Base-by-base conservation (phyloP, 768 basidiomycete species). In the Candolleomyces aberdarensis region DNA sequence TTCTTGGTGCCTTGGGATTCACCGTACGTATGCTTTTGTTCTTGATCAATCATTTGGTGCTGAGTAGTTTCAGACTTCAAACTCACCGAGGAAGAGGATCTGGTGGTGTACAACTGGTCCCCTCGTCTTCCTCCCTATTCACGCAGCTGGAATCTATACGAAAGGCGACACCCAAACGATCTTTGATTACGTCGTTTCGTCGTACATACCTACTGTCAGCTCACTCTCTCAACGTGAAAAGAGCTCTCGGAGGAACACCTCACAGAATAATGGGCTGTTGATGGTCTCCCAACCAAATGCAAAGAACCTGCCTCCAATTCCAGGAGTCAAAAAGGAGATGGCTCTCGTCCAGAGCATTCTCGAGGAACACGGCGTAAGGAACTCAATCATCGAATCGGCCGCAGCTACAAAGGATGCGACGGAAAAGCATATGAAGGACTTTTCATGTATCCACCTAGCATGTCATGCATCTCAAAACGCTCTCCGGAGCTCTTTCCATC, bases 391-490 rank as follows among this genome's bases (percentile, higher is more conserved):
- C 6, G 41, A 53, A 29, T 36, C 51, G 17, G 22, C 6, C 19
- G 52, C 19, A 17, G 51, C 26, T 8, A 54, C 36, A 36, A 41
- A 14, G n/a, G 39, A 50, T 5, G 63, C 32, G 29, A 29, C 52
- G 6, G 29, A 47, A 13, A 19, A 55, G 8, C 48, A 51, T 8
- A 65, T 73, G 62, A 57, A 65, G 29, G 43, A 49, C 9, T 59
- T 14, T 46, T 57, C 53, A 13, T 67, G 64, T 60, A 46, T 69
- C 14, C 77, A 80, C 59, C 59, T 78, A 8, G 72, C 77, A 1
- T 76, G 75, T 49, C 74, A 74, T 7, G 73, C 65, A 3, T 61
- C 60, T 15, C 69, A 76, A 32, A 67, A 81, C 53, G 8, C 59
- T 7, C 59, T 69, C 4, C 61, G 73, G 56, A 69, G 65, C 43